Evolutionary conservation across 1,284 basidiomycete genomes (phyloP).

Genomic region (Inonotus obliquus): DNA sequence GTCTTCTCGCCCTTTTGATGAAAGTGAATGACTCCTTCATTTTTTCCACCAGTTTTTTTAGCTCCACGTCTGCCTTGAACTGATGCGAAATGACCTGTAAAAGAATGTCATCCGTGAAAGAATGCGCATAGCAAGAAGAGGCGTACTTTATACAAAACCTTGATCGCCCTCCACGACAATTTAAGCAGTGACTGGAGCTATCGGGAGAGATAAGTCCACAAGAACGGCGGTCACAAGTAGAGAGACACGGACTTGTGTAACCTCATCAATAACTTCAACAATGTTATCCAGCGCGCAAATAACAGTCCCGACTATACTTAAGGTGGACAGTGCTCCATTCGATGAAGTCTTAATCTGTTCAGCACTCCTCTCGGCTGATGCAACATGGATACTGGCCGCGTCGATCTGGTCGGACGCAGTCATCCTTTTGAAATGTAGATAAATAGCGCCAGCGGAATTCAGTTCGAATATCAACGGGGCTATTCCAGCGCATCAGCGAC

Average conservation of each 20-base stretch:
- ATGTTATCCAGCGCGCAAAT: background rate
- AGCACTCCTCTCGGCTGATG: background rate
- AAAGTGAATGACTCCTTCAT: background rate
- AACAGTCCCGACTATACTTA: background rate
- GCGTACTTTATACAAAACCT: background rate
- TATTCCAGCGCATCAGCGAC: too few species aligned
- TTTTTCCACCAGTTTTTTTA: background rate
- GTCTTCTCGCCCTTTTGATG: background rate
- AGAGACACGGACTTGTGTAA: background rate
- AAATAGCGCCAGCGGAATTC: background rate
- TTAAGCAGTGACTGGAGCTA: background rate
- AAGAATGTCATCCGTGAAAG: accelerated
- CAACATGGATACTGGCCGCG: background rate
- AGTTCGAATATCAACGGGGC: too few species aligned
- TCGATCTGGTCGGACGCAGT: background rate
- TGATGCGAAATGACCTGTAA: background rate
- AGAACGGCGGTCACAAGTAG: background rate
- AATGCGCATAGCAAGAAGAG: too few species aligned
- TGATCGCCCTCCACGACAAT: background rate
- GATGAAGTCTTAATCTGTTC: background rate
- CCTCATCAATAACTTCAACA: background rate
- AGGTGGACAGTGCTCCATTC: background rate
- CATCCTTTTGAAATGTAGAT: too few species aligned
- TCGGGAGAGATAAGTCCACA: accelerated
- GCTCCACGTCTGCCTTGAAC: background rate